A percentile compares a stretch with the other conserved stretches of the same genome.
Evolutionary conservation across 306 rosid species (phyloP).

Genomic region (Cucurbita pepo): DNA sequence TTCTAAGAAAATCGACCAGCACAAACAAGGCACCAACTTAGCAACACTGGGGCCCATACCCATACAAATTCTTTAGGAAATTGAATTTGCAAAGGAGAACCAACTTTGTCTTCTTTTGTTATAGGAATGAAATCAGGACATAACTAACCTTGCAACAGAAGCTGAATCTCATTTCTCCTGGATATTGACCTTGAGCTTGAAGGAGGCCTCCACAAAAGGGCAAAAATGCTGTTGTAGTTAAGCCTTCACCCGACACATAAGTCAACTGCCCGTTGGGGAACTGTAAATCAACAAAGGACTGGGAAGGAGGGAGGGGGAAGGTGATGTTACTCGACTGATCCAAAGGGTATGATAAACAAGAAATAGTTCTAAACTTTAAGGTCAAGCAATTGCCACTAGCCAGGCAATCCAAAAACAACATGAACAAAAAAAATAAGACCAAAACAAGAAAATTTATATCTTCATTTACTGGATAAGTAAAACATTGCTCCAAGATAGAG

Average conservation of each 20-base stretch:
- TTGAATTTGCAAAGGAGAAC: background rate
- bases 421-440: background rate
- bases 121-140: background rate
- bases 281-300: slow-evolving; percentile 97
- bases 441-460: background rate
- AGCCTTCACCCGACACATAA: slow-evolving; percentile 89
- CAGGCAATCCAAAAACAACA: background rate
- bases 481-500: background rate
- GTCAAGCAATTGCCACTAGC: background rate
- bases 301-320: slow-evolving; percentile 5
- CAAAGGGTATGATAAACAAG: background rate
- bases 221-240: slow-evolving; percentile 72
- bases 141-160: slow-evolving; percentile 79
- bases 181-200: slow-evolving; percentile 99
- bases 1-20: slow-evolving; percentile 36
- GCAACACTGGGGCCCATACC: background rate
- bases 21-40: slow-evolving; percentile 2
- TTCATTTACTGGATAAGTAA: background rate
- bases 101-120: background rate
- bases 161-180: slow-evolving; percentile 98
- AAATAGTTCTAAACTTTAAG: background rate
- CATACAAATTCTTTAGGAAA: background rate
- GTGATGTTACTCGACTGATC: background rate
- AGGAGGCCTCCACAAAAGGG: slow-evolving; percentile 89
- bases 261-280: slow-evolving; percentile 94